Evolutionary conservation across 148 eudicot genomes (phyloP).

Genomic region (Salicornia ramosissima): DNA sequence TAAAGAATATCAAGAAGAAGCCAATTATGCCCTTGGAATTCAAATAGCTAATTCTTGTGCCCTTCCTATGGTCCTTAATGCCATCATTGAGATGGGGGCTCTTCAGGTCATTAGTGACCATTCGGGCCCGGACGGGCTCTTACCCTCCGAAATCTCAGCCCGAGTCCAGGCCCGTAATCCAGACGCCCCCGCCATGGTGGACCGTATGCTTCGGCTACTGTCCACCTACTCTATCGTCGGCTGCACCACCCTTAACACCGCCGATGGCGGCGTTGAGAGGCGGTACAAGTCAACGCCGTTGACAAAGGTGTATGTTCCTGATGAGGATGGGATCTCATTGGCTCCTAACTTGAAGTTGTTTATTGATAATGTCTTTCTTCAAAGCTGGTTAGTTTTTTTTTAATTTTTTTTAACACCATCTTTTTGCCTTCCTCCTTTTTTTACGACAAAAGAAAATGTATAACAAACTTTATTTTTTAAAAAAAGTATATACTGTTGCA

Average conservation of each 20-base stretch:
- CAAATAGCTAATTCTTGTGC: slow-evolving; percentile 16
- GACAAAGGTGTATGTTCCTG: slow-evolving; percentile 15
- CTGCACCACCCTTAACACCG: slow-evolving; percentile 23
- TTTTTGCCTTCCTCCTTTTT: neutral
- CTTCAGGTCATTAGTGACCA: neutral
- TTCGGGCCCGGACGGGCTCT: slow-evolving; percentile 39
- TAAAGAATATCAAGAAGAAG: slow-evolving; percentile 5
- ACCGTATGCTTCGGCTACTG: slow-evolving; percentile 49
- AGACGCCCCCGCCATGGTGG: slow-evolving; percentile 35
- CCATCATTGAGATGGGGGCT: slow-evolving; percentile 12
- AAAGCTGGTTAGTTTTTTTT: slow-evolving; percentile 13
- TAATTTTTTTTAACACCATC: no score
- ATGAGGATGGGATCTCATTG: slow-evolving; percentile 14
- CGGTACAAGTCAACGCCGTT: slow-evolving; percentile 51
- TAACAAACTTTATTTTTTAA: no score
- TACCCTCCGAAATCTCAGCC: slow-evolving; percentile 41
- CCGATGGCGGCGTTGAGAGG: slow-evolving; percentile 39
- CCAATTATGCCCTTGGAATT: slow-evolving; percentile 5
- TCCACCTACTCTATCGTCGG: slow-evolving; percentile 43
- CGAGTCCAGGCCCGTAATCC: slow-evolving; percentile 28
- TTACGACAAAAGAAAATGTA: neutral
- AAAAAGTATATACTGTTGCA: no score
- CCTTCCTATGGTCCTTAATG: slow-evolving; percentile 15
- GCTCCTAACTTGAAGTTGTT: slow-evolving; percentile 12
- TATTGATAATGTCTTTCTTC: slow-evolving; percentile 13